Evolutionary conservation across 441 rosid species (phyloP), one percentile per base, ranked within the genome.

Genomic region (Jatropha podagrica): DNA sequence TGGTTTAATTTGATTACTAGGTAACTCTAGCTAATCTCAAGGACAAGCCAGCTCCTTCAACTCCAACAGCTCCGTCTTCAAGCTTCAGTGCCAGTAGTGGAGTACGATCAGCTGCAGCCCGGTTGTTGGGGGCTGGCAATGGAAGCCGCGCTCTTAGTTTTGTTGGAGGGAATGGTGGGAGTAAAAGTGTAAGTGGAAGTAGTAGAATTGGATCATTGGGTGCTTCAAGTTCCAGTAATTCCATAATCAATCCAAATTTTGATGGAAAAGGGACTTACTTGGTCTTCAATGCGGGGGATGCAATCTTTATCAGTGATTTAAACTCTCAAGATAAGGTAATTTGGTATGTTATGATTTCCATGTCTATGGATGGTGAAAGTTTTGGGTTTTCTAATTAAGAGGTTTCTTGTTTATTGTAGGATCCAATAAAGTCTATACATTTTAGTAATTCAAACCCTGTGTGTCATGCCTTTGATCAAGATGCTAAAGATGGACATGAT

Each of bases 201-300:
- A 84, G 92, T 48, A 91, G 94, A 81, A 87, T 94, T 54, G 98
- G 95, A 48, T 92, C 98, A 11, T 83, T 91, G 69, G 90, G 96
- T 49, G 81, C 88, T 74, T 88, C 96, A 18, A 90, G 84, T 82
- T 89, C 91, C 0, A 85, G 82, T 84, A 90, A 76, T 78, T 87
- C 96, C 1, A 60, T 83, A 80, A 83, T 84, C 4, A 92, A 86
- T 83, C 77, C 93, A 9, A 94, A 93, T 84, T 96, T 92, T 68
- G 99, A 96, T 74, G 98, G 98, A 69, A 96, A 92, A 85, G 99
- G 99, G 78, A 91, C 95, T 74, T 94, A 96, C 84, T 83, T 96
- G 88, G 89, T 96, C 78, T 96, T 94, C 85, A 96, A 96, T 81
- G 96, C 90, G 48, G 96, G 98, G 52, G 99, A 94, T 84, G 88